A percentile compares a stretch with the other conserved stretches of the same genome.
Evolutionary conservation across 306 rosid genomes (phyloP).

Genomic region (Casuarina equisetifolia): DNA sequence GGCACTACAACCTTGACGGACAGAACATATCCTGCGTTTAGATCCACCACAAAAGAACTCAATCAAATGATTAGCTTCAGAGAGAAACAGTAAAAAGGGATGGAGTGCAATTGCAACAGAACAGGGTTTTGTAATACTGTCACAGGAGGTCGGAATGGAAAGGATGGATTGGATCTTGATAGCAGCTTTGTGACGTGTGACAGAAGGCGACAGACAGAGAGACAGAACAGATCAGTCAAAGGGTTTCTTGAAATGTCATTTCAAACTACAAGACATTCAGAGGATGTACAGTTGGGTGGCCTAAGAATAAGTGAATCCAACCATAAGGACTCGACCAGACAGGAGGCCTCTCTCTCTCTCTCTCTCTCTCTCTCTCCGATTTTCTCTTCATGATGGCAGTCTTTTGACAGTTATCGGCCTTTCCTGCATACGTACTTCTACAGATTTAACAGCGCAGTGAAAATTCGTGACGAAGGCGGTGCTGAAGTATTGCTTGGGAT

Average conservation of each 20-base stretch:
- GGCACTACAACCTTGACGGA: constrained; percentile 27
- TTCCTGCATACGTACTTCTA: neutral
- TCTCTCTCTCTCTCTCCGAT: neutral
- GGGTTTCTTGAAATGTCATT: constrained; percentile 54
- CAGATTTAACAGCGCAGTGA: constrained; percentile 31
- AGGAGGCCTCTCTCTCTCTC: neutral
- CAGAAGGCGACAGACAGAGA: constrained; percentile 14
- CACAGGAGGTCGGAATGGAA: constrained; percentile 21
- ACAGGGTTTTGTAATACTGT: neutral
- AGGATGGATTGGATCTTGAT: constrained; percentile 50
- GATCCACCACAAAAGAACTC: constrained; percentile 31
- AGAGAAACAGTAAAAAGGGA: neutral
- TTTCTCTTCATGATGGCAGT: neutral
- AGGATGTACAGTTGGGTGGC: constrained; percentile 42
- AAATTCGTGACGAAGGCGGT: constrained; percentile 31
- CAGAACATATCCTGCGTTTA: constrained; percentile 41
- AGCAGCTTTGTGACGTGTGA: constrained; percentile 40
- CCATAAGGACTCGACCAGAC: constrained; percentile 30
- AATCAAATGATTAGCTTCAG: constrained; percentile 33
- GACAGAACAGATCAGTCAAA: neutral
- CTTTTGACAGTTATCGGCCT: constrained; percentile 35
- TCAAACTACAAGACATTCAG: constrained; percentile 54
- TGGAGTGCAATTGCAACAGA: constrained; percentile 23
- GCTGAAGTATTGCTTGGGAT: constrained; percentile 42
- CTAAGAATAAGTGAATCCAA: constrained; percentile 26